Evolutionary conservation across 345 rosid genomes (phyloP), one percentile per base, ranked within the genome.

Genomic region (Balakata baccata): DNA sequence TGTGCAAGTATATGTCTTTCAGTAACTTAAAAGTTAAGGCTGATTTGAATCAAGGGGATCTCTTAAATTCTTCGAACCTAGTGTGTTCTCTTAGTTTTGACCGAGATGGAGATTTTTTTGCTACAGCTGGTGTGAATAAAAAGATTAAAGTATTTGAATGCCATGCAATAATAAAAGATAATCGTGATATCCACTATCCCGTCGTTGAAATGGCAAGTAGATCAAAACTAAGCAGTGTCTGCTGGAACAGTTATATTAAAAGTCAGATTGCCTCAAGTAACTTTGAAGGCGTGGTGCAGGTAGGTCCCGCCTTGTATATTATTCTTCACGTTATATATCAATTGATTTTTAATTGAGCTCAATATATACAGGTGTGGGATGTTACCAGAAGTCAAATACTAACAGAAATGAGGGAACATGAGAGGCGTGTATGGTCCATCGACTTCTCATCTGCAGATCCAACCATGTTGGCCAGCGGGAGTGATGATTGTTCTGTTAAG

Each of bases 281-380:
- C 86, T 91, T 95, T 69, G 98, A 95, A 78, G 99, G 99, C 23
- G 91, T 90, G 45, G 96, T 95, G 76, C 98, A 95, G 97, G 99
- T 91, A 77, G 39, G 86, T 57, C 68, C 53, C 47, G 43, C 58
- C 63, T 74, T 41, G 14, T 45, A 53, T 54, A 64, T 39, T 18
- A 6, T 60, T 74, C 39, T 58, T 58, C 37, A 7, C 23, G 23
- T 29, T 58, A 4, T 66, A 10, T 34, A 4, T 49, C 38, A 23
- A 57, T 23, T 29, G 11, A 46, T 72, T 54, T 45, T 49, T 41
- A 75, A 77, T 63, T 52, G 68, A 20, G 46, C 62, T 69, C 53
- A 54, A 65, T 68, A 46, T 74, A 54, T 77, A 74, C 71, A 95
- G 99, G 83, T 89, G 59, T 95, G 99, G 99, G 99, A 92, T 87